phyloP scores from a whole-genome alignment of 306 rosid species.

The Inga oerstediana region DNA sequence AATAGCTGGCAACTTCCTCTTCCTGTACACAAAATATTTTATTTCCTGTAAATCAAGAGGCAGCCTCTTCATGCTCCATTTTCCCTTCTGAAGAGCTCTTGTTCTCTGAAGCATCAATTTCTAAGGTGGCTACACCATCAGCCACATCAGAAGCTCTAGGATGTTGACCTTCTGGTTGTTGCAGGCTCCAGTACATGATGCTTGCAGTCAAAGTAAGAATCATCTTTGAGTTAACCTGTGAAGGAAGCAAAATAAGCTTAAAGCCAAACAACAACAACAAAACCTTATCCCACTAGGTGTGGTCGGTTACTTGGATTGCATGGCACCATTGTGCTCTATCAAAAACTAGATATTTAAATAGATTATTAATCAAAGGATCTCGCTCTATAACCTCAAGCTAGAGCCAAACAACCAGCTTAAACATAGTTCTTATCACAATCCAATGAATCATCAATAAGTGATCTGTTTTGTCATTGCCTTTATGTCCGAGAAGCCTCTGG shows the following conservation, averaged over 20 bases:
- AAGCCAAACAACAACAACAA: neutral
- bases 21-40: neutral
- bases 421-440: constrained; percentile 1
- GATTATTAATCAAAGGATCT: no score
- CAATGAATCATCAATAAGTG: constrained; percentile 21
- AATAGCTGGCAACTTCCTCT: constrained; percentile 29
- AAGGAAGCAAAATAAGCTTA: constrained; percentile 20
- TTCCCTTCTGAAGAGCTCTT: constrained; percentile 7
- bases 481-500: neutral
- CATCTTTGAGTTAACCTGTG: constrained; percentile 97
- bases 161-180: constrained; percentile 43
- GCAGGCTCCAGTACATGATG: constrained; percentile 98
- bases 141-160: constrained; percentile 37
- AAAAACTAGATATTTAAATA: no score
- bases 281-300: no score
- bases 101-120: constrained; percentile 35
- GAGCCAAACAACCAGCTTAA: neutral
- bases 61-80: neutral
- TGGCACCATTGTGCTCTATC: no score
- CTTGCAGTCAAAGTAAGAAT: constrained; percentile 87
- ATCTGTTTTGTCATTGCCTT: neutral
- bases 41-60: constrained; percentile 6
- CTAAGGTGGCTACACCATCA: constrained; percentile 49
- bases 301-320: no score
- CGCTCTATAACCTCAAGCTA: neutral